Evolutionary conservation across 2,329 filamentous ascomycete genomes (phyloP).

Genomic region (Corinectria fuckeliana): DNA sequence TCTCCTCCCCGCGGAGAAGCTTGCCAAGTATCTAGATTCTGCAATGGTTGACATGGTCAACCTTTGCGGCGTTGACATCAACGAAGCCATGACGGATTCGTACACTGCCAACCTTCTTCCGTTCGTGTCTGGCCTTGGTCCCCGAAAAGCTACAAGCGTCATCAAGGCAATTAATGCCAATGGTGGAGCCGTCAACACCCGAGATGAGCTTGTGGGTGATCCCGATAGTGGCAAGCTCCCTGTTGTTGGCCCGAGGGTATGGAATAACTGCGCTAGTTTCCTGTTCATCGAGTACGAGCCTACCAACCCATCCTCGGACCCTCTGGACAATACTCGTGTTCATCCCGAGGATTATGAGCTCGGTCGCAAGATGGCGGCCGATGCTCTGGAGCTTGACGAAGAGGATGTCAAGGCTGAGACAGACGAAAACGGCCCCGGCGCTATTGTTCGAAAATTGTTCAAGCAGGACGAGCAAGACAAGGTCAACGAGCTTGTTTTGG

Average conservation of each 20-base stretch:
- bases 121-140: conserved; percentile 89
- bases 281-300: conserved; percentile 87
- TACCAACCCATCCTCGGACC: conserved; percentile 83
- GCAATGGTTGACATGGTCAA: conserved; percentile 99
- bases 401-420: conserved; percentile 96
- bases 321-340: conserved; percentile 94
- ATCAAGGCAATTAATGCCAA: conserved; percentile 86
- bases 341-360: conserved; percentile 99
- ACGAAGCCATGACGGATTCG: conserved; percentile 82
- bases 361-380: conserved; percentile 96
- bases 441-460: conserved; percentile 93
- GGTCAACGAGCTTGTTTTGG: conserved; percentile 93
- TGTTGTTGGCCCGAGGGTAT: conserved; percentile 88
- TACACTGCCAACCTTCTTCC: conserved; percentile 88
- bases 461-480: conserved; percentile 92
- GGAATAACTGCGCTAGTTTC: conserved; percentile 97
- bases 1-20: conserved; percentile 84
- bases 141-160: conserved; percentile 82
- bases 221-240: conserved; percentile 78
- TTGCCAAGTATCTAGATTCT: conserved; percentile 87
- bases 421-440: conserved; percentile 86
- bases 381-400: conserved; percentile 94
- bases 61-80: conserved; percentile 92
- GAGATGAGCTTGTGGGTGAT: conserved; percentile 88
- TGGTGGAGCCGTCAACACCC: conserved; percentile 81